Conservation (phyloP, 805 yeast genomes). For the Ogataea nitratoaversa region DNA sequence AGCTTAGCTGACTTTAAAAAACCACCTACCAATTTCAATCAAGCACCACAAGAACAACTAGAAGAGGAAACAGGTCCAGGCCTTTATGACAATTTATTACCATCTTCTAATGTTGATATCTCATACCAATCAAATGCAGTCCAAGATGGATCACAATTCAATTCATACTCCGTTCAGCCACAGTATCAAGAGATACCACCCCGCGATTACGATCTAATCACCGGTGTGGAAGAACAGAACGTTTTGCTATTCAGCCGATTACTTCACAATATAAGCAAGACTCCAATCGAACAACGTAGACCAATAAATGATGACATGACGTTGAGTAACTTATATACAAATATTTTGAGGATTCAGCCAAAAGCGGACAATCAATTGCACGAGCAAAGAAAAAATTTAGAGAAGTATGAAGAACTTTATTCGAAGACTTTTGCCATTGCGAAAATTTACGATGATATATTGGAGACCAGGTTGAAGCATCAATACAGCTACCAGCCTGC, state of each 20-base stretch:
- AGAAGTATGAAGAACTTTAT: constrained; percentile 65
- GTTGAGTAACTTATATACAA: constrained; percentile 54
- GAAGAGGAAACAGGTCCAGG: constrained; percentile 21
- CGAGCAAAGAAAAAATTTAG: constrained; percentile 57
- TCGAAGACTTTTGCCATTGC: constrained; percentile 72
- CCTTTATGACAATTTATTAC: constrained; percentile 25
- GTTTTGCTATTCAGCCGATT: constrained; percentile 66
- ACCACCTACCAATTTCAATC: constrained; percentile 2
- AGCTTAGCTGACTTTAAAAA: constrained; percentile 70
- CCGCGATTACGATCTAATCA: constrained; percentile 35
- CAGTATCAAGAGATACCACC: too few species aligned
- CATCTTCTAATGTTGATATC: constrained; percentile 1
- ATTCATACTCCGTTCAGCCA: constrained; percentile 5
- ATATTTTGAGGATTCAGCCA: constrained; percentile 60
- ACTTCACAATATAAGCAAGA: constrained; percentile 48
- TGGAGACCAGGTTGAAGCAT: constrained; percentile 49
- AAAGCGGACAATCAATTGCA: constrained; percentile 59
- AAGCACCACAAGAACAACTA: not conserved
- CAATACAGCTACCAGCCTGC: constrained; percentile 12
- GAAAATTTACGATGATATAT: constrained; percentile 68
- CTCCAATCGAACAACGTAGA: constrained; percentile 32
- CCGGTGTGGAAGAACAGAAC: constrained; percentile 64
- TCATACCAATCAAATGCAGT: too few species aligned
- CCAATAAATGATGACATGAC: constrained; percentile 41
- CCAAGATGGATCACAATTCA: too few species aligned